Evolutionary conservation across 2,329 filamentous ascomycete genomes (phyloP).

Genomic region (Herpotrichia juniperi): DNA sequence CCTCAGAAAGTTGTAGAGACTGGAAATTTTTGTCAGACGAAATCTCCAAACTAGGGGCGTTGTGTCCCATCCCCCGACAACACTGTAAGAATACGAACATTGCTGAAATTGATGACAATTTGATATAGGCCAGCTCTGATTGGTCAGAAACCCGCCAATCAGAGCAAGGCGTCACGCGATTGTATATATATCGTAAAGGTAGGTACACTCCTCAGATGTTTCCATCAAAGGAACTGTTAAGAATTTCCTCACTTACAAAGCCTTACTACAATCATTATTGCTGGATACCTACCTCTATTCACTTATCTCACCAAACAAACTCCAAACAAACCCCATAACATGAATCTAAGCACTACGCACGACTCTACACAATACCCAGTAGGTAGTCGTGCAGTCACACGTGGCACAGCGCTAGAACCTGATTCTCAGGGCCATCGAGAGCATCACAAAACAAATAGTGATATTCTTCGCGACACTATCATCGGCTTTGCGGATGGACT

Average conservation of each 20-base stretch:
- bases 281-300: not conserved
- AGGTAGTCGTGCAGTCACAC: not conserved
- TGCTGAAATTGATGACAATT: not conserved
- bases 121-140: not conserved
- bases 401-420: not conserved
- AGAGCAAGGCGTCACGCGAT: not conserved
- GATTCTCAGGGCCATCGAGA: conserved; percentile 4
- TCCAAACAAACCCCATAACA: not conserved
- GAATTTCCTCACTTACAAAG: not conserved
- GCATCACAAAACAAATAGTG: conserved; percentile 38
- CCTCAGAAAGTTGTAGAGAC: too few species aligned
- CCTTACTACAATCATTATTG: not conserved
- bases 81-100: too few species aligned
- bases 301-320: not conserved
- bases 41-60: too few species aligned
- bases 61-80: too few species aligned
- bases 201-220: not conserved
- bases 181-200: not conserved
- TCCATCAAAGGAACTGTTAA: not conserved
- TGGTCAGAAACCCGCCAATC: not conserved
- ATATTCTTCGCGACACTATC: conserved; percentile 67
- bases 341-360: not conserved
- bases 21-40: too few species aligned
- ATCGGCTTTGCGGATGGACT: conserved; percentile 80
- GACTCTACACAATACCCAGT: not conserved